A percentile compares a stretch with the other conserved stretches of the same genome.
Evolutionary conservation across 2,329 filamentous ascomycete genomes (phyloP).

Genomic region (Chaetomiaceae sp.): DNA sequence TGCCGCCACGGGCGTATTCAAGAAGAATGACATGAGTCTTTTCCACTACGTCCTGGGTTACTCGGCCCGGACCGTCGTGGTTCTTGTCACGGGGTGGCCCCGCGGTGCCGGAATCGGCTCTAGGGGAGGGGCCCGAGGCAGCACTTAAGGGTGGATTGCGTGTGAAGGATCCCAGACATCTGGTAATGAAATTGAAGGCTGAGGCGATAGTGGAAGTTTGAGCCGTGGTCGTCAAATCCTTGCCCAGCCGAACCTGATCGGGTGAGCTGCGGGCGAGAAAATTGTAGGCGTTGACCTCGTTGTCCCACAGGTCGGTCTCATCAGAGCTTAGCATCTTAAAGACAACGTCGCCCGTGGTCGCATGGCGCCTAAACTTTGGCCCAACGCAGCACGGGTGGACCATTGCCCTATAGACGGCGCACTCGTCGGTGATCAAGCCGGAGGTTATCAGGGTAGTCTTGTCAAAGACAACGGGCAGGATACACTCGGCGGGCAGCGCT

Average conservation of each 20-base stretch:
- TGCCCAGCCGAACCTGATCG: background rate
- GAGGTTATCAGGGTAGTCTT: background rate
- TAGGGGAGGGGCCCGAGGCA: background rate
- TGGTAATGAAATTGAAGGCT: constrained; percentile 1
- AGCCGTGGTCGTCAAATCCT: background rate
- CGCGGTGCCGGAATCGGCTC: background rate
- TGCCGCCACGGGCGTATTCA: constrained; percentile 8
- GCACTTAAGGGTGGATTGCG: background rate
- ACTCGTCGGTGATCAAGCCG: background rate
- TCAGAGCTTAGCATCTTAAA: background rate
- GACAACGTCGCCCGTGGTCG: background rate
- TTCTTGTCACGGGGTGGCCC: background rate
- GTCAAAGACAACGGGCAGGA: background rate
- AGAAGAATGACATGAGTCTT: background rate
- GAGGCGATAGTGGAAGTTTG: background rate
- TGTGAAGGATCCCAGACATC: background rate
- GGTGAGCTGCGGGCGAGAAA: background rate
- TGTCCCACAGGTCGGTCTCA: background rate
- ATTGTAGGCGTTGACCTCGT: constrained; percentile 1
- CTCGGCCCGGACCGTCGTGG: background rate
- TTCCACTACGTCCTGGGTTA: background rate
- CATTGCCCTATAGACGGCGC: background rate
- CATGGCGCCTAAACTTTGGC: background rate
- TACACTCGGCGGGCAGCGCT: background rate
- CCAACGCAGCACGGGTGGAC: background rate